Base-by-base conservation (phyloP, 2,329 filamentous ascomycete genomes). In the Penicillium verrucosum region DNA sequence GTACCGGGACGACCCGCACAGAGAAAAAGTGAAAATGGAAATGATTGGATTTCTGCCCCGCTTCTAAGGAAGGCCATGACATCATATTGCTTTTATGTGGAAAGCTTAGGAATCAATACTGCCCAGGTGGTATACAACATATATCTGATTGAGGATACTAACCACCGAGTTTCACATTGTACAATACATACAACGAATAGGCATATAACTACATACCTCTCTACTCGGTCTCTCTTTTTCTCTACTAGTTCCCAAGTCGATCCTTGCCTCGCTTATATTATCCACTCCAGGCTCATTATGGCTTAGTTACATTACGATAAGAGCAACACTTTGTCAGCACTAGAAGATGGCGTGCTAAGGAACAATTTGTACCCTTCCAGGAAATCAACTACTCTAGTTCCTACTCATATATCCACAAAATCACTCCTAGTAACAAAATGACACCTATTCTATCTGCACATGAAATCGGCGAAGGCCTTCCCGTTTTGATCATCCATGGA, bases 401-500 rank as follows among this genome's bases (percentile, higher is more conserved):
- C n/a, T 40, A 1, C 9, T 29, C 46, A 10, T 16, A 21, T 30
- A 29, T 49, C 30, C 25, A 38, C n/a, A 49, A 47, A 30, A 30
- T 40, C 47, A 50, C 32, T 23, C 16, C 25, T n/a, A 54, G n/a
- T 30, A 21, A 43, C 42, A 58, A 44, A 57, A 65, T 61, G 62
- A 49, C 57, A 45, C n/a, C 62, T 7, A 38, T 57, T 45, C 51
- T 68, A 40, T 66, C 50, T 32, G 56, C 66, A 7, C 60, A 66
- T 45, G 66, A 68, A 47, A 61, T 64, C 30, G 65, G 65, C 4
- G 59, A 67, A 50, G 66, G 68, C 10, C 52, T 68, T 27, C 65
- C 66, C 18, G 50, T 70, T n/a, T 30, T 70, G 18, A 65, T 70
- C 47, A 62, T 70, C 21, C 68, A 68, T 55, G 68, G 68, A 32